Percentiles rank a stretch among this genome's conserved stretches.
Evolutionary conservation across 1,284 basidiomycete genomes (phyloP).

Genomic region (Cutaneotrichosporon cutaneum): DNA sequence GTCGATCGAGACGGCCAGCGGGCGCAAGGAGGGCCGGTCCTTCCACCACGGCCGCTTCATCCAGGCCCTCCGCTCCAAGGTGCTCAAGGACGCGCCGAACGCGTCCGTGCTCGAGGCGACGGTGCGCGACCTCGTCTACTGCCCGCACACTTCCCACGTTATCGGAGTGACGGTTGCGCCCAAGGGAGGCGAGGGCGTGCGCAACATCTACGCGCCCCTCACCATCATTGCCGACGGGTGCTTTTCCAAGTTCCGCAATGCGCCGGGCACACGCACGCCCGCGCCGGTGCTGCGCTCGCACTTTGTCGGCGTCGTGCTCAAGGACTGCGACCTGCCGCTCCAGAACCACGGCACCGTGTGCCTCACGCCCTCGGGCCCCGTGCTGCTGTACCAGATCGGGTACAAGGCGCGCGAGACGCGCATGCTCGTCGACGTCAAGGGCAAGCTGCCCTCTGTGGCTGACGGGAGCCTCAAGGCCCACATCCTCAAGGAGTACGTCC

Average conservation of each 20-base stretch:
- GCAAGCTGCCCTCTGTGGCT: slow-evolving; percentile 73
- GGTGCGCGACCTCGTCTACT: slow-evolving; percentile 70
- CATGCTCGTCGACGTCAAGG: slow-evolving; percentile 88
- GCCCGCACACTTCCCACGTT: slow-evolving; percentile 60
- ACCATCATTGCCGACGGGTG: slow-evolving; percentile 93
- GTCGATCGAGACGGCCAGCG: slow-evolving; percentile 38
- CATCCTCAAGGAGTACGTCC: slow-evolving; percentile 69
- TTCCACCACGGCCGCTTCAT: slow-evolving; percentile 97
- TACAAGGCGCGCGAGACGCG: slow-evolving; percentile 67
- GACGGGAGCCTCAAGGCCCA: slow-evolving; percentile 66
- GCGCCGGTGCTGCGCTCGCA: slow-evolving; percentile 65
- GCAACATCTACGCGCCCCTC: slow-evolving; percentile 64
- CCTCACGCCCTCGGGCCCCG: slow-evolving; percentile 71
- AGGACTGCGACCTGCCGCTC: slow-evolving; percentile 72
- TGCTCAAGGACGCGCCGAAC: slow-evolving; percentile 51
- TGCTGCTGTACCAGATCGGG: slow-evolving; percentile 85
- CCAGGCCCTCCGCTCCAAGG: slow-evolving; percentile 70
- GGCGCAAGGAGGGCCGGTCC: slow-evolving; percentile 62
- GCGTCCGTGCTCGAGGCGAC: slow-evolving; percentile 80
- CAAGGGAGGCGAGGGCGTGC: slow-evolving; percentile 32
- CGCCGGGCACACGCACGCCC: slow-evolving; percentile 40
- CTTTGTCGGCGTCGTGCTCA: slow-evolving; percentile 77
- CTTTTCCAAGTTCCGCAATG: slow-evolving; percentile 76
- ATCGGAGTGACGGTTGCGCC: slow-evolving; percentile 64
- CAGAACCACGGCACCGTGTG: slow-evolving; percentile 85